Conservation (phyloP, 2,329 filamentous ascomycete species). For the Fusarium sp. region DNA sequence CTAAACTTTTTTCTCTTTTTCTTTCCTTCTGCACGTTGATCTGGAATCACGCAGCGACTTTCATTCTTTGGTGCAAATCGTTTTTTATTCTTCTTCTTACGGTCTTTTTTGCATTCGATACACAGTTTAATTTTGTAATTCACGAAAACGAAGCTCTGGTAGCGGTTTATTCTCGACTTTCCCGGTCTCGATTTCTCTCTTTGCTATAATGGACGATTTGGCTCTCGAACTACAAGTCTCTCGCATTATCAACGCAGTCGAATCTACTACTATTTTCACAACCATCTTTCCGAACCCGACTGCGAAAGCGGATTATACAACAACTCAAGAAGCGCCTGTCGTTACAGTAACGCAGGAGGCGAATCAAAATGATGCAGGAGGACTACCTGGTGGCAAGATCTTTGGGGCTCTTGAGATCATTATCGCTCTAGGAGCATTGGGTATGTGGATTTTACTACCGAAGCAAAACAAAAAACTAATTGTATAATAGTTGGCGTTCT, state of each 20-base stretch:
- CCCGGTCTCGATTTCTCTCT: not conserved
- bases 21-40: slow-evolving; percentile 23
- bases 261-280: slow-evolving; percentile 41
- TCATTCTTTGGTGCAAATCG: slow-evolving; percentile 21
- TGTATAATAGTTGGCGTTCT: slow-evolving; percentile 1
- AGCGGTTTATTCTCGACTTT: not conserved
- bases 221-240: slow-evolving; percentile 38
- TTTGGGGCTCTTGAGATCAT: slow-evolving; percentile 33
- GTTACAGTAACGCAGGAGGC: slow-evolving; percentile 29
- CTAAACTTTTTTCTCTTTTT: not conserved
- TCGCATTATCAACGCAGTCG: slow-evolving; percentile 36
- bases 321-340: not conserved
- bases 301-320: slow-evolving; percentile 6
- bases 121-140: slow-evolving; percentile 23
- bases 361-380: not conserved
- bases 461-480: too few species aligned
- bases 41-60: slow-evolving; percentile 31
- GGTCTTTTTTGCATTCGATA: slow-evolving; percentile 7
- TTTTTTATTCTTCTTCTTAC: slow-evolving; percentile 19
- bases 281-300: slow-evolving; percentile 34
- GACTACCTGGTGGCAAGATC: slow-evolving; percentile 7
- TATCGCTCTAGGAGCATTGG: slow-evolving; percentile 38
- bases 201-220: slow-evolving; percentile 21
- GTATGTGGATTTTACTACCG: too few species aligned
- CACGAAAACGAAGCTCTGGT: slow-evolving; percentile 15